Evolutionary conservation across 257 asterid genomes (phyloP).

Genomic region (Coffea canephora): DNA sequence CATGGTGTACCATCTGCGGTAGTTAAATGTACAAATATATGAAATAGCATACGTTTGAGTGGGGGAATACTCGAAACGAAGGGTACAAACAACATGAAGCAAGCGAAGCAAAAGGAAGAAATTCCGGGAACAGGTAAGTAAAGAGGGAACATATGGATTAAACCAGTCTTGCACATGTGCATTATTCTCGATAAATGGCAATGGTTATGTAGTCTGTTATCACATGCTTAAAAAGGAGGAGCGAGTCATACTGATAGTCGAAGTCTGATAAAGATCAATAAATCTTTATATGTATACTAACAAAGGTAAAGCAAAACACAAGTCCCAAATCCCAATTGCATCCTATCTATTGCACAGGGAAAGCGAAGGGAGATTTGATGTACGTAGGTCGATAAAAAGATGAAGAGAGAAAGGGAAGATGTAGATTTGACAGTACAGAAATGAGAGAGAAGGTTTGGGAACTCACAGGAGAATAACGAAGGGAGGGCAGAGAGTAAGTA

Average conservation of each 20-base stretch:
- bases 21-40: constrained; percentile 11
- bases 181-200: background rate
- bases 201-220: background rate
- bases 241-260: background rate
- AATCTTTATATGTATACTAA: too few species aligned
- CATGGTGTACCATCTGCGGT: constrained; percentile 92
- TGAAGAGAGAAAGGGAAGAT: background rate
- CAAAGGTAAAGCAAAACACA: background rate
- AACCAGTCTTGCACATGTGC: too few species aligned
- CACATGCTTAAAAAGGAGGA: background rate
- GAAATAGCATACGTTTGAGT: background rate
- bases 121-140: background rate
- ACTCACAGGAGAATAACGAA: constrained; percentile 88
- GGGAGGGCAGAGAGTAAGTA: constrained; percentile 83
- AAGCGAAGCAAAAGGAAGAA: background rate
- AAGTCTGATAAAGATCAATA: background rate
- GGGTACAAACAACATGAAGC: background rate
- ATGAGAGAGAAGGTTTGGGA: too few species aligned
- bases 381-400: too few species aligned
- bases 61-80: background rate
- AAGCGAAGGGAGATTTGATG: background rate
- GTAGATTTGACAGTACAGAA: background rate
- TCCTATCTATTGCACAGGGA: too few species aligned
- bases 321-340: background rate
- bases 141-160: background rate